A percentile compares a stretch with the other conserved stretches of the same genome.
Evolutionary conservation across 192 early-diverging fungal species (phyloP).

Genomic region (Chytriomyces sp.): DNA sequence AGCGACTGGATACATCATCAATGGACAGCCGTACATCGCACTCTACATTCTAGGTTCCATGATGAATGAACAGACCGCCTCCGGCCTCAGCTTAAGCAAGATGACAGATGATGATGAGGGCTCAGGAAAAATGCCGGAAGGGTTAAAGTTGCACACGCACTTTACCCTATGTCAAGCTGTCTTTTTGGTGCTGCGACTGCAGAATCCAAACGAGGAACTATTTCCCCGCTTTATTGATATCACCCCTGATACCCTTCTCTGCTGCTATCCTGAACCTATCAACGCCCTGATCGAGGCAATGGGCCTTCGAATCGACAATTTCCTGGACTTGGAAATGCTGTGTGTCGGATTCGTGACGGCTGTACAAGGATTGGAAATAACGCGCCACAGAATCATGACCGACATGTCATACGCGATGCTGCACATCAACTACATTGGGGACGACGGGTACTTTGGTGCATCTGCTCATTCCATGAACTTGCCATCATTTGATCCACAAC

Average conservation of each 20-base stretch:
- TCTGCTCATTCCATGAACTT: too few relatives aligned
- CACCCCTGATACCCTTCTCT: conserved; percentile 12
- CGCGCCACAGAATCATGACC: neutral
- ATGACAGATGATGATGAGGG: too few relatives aligned
- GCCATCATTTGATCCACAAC: too few relatives aligned
- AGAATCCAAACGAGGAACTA: conserved; percentile 26
- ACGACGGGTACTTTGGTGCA: conserved; percentile 3
- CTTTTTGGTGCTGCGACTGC: conserved; percentile 44
- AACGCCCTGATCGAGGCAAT: conserved; percentile 18
- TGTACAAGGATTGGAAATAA: conserved; percentile 13
- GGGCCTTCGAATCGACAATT: neutral
- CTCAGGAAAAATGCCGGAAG: conserved; percentile 28
- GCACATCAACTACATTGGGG: neutral
- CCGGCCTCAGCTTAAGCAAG: conserved; percentile 5
- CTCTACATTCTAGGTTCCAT: neutral
- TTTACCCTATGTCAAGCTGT: conserved; percentile 48
- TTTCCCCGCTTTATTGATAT: conserved; percentile 25
- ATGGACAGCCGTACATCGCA: conserved; percentile 28
- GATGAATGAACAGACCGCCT: conserved; percentile 9
- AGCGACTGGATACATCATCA: conserved; percentile 39
- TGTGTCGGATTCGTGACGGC: conserved; percentile 7
- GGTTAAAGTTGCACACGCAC: conserved; percentile 40
- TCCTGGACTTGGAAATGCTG: conserved; percentile 21
- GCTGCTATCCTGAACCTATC: conserved; percentile 31
- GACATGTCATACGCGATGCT: conserved; percentile 7